Conservation (phyloP, 345 rosid species). For the Gossypium sturtianum region DNA sequence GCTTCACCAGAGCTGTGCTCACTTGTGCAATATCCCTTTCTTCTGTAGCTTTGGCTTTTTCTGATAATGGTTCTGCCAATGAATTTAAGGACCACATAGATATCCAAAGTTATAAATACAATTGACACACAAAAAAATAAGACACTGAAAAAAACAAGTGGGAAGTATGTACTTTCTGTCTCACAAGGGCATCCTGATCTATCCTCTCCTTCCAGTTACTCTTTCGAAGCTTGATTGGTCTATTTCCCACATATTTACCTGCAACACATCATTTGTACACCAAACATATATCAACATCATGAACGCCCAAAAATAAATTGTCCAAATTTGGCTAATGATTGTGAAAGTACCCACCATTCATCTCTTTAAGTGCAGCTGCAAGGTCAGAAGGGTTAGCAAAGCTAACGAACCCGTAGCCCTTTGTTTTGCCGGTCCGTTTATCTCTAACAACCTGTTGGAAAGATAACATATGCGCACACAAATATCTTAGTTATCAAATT, state of each 20-base stretch:
- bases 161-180: conserved; percentile 49
- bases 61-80: conserved; percentile 49
- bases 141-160: not conserved
- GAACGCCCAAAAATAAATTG: not conserved
- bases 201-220: conserved; percentile 98
- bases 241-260: conserved; percentile 97
- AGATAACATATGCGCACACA: not conserved
- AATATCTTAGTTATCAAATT: not conserved
- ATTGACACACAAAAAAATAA: not conserved
- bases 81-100: conserved; percentile 9
- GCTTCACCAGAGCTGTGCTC: conserved; percentile 2
- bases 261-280: conserved; percentile 10
- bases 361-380: conserved; percentile 88
- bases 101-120: not conserved
- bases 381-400: conserved; percentile 79
- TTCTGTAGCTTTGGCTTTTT: conserved; percentile 68
- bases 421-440: conserved; percentile 96
- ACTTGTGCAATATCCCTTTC: conserved; percentile 85
- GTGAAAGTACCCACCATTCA: conserved; percentile 59
- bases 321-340: not conserved
- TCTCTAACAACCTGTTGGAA: conserved; percentile 79
- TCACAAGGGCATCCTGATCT: conserved; percentile 60
- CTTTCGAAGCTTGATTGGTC: conserved; percentile 89
- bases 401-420: conserved; percentile 97
- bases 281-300: not conserved